phyloP scores from a whole-genome alignment of 2,329 filamentous ascomycete genomes.

The Colletotrichum orchidophilum region DNA sequence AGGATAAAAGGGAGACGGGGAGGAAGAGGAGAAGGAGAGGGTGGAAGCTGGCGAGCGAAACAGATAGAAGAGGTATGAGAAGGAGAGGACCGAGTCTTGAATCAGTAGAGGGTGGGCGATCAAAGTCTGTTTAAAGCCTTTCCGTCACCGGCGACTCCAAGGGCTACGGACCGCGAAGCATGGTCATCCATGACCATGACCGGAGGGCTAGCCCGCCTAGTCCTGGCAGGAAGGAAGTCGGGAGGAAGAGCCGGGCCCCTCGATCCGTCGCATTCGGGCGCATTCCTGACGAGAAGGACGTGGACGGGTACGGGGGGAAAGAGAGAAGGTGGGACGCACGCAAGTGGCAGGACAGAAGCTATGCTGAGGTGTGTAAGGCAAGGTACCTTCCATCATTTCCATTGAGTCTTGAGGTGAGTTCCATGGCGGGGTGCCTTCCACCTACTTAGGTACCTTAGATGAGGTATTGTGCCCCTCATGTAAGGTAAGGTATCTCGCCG shows the following conservation, averaged over 20 bases:
- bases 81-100: neutral
- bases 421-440: neutral
- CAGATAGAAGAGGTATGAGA: neutral
- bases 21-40: neutral
- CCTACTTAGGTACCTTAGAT: too few relatives aligned
- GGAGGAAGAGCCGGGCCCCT: neutral
- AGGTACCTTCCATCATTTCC: too few relatives aligned
- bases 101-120: constrained; percentile 4
- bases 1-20: neutral
- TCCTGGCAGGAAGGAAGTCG: too few relatives aligned
- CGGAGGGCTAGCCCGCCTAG: neutral
- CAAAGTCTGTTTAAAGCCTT: constrained; percentile 22
- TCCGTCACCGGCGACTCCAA: neutral
- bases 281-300: neutral
- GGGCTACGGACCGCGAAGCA: neutral
- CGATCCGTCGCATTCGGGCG: neutral
- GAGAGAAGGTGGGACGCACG: neutral
- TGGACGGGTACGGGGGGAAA: neutral
- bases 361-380: neutral
- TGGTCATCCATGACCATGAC: neutral
- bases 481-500: neutral
- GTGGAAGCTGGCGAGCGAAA: neutral
- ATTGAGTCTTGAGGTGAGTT: too few relatives aligned
- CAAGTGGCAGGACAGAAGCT: constrained; percentile 2
- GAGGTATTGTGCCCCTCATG: neutral